phyloP scores from a whole-genome alignment of 495 filamentous ascomycete species.

The Recurvomyces mirabilis region DNA sequence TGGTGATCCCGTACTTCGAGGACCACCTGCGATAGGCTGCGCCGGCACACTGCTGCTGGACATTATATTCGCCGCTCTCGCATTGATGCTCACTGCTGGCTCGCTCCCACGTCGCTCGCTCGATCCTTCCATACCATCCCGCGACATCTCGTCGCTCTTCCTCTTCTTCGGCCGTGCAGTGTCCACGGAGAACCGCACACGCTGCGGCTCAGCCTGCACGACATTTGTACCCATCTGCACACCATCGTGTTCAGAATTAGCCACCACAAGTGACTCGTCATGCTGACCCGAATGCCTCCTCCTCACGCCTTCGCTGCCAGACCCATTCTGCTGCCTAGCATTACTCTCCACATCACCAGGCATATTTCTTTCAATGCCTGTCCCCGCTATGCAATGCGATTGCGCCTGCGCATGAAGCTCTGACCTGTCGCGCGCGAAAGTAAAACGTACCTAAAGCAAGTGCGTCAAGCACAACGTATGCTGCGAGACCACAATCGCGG shows the following conservation, averaged over 20 bases:
- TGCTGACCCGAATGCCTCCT: slow-evolving; percentile 1
- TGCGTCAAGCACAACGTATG: too few relatives aligned
- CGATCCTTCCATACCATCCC: too few relatives aligned
- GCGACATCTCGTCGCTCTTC: slow-evolving; percentile 13
- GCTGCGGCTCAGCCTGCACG: not conserved
- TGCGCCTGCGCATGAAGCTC: too few relatives aligned
- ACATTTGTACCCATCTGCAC: not conserved
- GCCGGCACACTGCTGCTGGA: not conserved
- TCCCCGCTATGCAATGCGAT: too few relatives aligned
- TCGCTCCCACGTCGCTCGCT: not conserved
- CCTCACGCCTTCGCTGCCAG: not conserved
- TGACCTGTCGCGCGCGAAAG: too few relatives aligned
- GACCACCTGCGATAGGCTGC: not conserved
- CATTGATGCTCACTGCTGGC: not conserved
- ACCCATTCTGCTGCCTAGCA: too few relatives aligned
- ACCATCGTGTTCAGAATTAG: too few relatives aligned
- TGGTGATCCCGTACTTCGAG: not conserved
- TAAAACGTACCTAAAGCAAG: too few relatives aligned
- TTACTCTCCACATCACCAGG: not conserved
- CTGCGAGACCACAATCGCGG: too few relatives aligned
- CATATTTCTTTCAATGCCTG: not conserved
- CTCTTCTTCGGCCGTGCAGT: slow-evolving; percentile 4
- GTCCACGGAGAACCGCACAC: not conserved
- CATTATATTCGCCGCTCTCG: not conserved
- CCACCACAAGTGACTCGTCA: not conserved